Percentiles rank a stretch among this genome's conserved stretches.
Evolutionary conservation across 345 rosid species (phyloP).

Genomic region (Ailanthus altissimus): DNA sequence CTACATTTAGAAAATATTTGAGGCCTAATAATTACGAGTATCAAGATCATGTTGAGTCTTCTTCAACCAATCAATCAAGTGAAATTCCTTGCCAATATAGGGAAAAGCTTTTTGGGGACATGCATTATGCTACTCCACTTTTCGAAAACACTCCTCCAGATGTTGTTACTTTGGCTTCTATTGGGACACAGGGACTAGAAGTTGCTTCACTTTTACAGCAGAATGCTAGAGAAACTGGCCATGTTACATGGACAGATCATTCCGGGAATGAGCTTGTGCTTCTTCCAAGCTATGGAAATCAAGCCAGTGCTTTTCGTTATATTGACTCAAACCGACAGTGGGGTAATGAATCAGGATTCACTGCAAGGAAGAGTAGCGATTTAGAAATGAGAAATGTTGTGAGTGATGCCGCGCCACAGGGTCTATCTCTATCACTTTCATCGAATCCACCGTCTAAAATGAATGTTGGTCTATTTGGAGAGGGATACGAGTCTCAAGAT

Average conservation of each 20-base stretch:
- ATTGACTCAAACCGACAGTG: conserved; percentile 23
- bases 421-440: conserved; percentile 55
- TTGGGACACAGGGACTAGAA: conserved; percentile 20
- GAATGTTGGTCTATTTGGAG: conserved; percentile 25
- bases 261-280: conserved; percentile 35
- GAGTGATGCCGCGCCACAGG: conserved; percentile 35
- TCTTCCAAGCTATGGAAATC: conserved; percentile 34
- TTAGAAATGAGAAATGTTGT: conserved; percentile 15
- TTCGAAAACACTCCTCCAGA: conserved; percentile 32
- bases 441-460: conserved; percentile 36
- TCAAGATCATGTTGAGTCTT: conserved; percentile 31
- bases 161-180: conserved; percentile 35
- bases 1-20: conserved; percentile 26
- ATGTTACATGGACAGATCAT: conserved; percentile 18
- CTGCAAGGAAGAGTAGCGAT: conserved; percentile 23
- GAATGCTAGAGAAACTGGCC: conserved; percentile 19
- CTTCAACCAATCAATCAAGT: conserved; percentile 25
- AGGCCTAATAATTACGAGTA: conserved; percentile 28
- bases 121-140: conserved; percentile 26
- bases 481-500: conserved; percentile 21
- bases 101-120: conserved; percentile 25
- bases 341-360: conserved; percentile 29
- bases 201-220: conserved; percentile 21
- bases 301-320: conserved; percentile 19
- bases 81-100: conserved; percentile 33